These are phyloP conservation scores for Trichocomaceae sp. DNA, from an alignment of 2,329 filamentous ascomycete genomes.

Conservation along the genomic window DNA sequence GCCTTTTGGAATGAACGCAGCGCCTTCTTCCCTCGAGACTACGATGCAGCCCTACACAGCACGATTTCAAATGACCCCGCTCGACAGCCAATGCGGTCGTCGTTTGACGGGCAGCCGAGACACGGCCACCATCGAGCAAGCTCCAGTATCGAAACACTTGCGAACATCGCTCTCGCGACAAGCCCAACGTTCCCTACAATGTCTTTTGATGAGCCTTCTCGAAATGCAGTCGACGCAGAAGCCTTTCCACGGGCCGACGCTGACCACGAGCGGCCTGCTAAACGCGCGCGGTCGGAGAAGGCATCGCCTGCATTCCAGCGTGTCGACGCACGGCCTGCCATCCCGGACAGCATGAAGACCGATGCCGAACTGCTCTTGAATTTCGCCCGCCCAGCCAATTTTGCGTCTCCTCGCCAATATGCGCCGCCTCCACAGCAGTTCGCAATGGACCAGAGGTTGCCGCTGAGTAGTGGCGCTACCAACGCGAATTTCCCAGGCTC, in stretches of 20 bases:
- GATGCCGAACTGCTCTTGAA: conserved; percentile 45
- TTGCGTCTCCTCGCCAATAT: conserved; percentile 19
- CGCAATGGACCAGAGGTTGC: conserved; percentile 19
- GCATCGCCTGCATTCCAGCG: conserved; percentile 37
- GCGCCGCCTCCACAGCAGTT: conserved; percentile 22
- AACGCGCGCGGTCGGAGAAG: conserved; percentile 56
- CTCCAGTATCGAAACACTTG: conserved; percentile 45
- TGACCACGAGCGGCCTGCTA: conserved; percentile 46
- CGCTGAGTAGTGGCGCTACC: conserved; percentile 20
- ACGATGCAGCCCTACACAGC: conserved; percentile 20
- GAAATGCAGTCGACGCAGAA: conserved; percentile 20
- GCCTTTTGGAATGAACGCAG: conserved; percentile 27
- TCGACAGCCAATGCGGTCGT: conserved; percentile 11
- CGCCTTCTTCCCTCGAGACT: conserved; percentile 19
- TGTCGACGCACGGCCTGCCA: conserved; percentile 21
- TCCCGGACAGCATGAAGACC: conserved; percentile 38
- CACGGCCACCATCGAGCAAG: conserved; percentile 38
- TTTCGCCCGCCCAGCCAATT: conserved; percentile 36
- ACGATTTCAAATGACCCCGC: conserved; percentile 20
- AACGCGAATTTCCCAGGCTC: conserved; percentile 11
- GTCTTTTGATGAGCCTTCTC: conserved; percentile 27
- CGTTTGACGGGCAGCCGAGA: conserved; percentile 19
- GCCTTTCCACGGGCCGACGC: conserved; percentile 25
- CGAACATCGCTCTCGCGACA: conserved; percentile 46
- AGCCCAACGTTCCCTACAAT: conserved; percentile 39